Evolutionary conservation across 208 protist species (phyloP).

Genomic region (Leptomonas seymouri): DNA sequence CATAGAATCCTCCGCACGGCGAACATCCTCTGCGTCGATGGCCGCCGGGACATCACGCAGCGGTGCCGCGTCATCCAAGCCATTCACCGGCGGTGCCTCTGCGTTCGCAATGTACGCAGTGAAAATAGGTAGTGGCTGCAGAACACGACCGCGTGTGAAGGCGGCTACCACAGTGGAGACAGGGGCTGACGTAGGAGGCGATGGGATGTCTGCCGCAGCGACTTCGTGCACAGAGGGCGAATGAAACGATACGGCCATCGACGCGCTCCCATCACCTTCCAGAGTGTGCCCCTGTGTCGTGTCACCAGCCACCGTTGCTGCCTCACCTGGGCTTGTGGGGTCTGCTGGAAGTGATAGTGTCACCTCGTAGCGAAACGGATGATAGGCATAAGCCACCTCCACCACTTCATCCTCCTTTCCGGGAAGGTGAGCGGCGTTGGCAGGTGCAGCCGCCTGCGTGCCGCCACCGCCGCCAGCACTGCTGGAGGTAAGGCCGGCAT

Average conservation of each 20-base stretch:
- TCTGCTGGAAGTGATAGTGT: constrained; percentile 18
- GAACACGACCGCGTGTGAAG: constrained; percentile 62
- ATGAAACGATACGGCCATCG: background rate
- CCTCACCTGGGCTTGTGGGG: background rate
- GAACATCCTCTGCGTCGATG: constrained; percentile 25
- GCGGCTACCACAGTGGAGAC: too few species aligned
- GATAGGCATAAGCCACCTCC: constrained; percentile 44
- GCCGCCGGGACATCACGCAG: constrained; percentile 63
- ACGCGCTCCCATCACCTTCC: background rate
- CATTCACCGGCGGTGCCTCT: constrained; percentile 37
- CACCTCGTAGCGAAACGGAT: constrained; percentile 69
- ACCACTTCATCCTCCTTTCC: constrained; percentile 11
- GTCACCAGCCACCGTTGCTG: too few species aligned
- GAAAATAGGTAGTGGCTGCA: constrained; percentile 56
- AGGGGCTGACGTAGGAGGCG: too few species aligned
- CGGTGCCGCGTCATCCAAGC: constrained; percentile 46
- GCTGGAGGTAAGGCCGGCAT: constrained; percentile 18
- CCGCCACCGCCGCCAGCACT: background rate
- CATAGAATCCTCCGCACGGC: background rate
- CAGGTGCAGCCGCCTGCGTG: background rate
- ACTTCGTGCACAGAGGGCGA: background rate
- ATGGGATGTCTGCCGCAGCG: background rate
- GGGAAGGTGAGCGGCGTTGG: background rate
- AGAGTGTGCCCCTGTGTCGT: too few species aligned
- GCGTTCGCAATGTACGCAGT: constrained; percentile 60